Conservation (phyloP, 2,329 filamentous ascomycete species). For the Curvularia spicifera region DNA sequence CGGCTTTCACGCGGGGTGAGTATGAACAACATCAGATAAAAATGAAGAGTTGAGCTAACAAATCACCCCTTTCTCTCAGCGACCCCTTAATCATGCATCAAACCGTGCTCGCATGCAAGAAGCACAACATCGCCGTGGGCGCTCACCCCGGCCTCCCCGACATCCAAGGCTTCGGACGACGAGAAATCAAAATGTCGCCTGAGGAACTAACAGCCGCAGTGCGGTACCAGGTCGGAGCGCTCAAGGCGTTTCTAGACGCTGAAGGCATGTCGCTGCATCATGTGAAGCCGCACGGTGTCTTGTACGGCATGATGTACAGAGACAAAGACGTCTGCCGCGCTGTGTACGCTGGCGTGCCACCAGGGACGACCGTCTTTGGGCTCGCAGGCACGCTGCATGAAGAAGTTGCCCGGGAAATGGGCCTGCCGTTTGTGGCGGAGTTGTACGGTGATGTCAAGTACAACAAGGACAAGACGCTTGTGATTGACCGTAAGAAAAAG, state of each 20-base stretch:
- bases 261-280: conserved; percentile 65
- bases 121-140: conserved; percentile 63
- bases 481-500: conserved; percentile 67
- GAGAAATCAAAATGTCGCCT: conserved; percentile 65
- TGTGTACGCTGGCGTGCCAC: conserved; percentile 61
- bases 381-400: conserved; percentile 63
- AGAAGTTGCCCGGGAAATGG: conserved; percentile 60
- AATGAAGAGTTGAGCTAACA: too few relatives aligned
- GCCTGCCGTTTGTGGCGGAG: conserved; percentile 61
- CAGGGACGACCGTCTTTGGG: conserved; percentile 60
- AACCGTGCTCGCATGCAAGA: conserved; percentile 65
- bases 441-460: conserved; percentile 65
- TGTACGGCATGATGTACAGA: conserved; percentile 64
- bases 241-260: conserved; percentile 64
- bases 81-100: conserved; percentile 70
- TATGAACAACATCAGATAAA: neutral
- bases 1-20: conserved; percentile 60
- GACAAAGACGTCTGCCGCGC: conserved; percentile 60
- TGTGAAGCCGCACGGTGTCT: conserved; percentile 67
- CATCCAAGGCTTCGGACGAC: conserved; percentile 68
- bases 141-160: conserved; percentile 71
- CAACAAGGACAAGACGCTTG: conserved; percentile 56
- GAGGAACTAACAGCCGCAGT: conserved; percentile 65
- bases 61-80: conserved; percentile 18
- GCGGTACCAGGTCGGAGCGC: conserved; percentile 68